Conservation (phyloP, 2,329 filamentous ascomycete species). For the Cytospora mali region DNA sequence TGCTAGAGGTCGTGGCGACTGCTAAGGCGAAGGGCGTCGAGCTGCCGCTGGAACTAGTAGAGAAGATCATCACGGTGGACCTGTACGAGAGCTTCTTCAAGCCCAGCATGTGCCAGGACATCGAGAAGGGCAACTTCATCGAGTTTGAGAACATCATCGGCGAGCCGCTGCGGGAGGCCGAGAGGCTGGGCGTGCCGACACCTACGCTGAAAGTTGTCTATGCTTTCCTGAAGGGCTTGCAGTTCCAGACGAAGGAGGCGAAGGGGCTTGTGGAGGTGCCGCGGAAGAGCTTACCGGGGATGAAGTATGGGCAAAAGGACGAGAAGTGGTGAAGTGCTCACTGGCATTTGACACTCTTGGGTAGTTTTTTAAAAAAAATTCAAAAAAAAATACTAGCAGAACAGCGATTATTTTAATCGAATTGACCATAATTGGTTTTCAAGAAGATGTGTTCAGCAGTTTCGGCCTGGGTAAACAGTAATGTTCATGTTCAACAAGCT, state of each 20-base stretch:
- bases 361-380: too few species aligned
- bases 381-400: neutral
- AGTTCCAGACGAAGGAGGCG: constrained; percentile 49
- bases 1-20: constrained; percentile 53
- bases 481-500: too few species aligned
- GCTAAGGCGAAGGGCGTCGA: constrained; percentile 47
- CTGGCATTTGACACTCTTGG: neutral
- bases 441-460: too few species aligned
- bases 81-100: constrained; percentile 51
- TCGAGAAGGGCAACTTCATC: constrained; percentile 55
- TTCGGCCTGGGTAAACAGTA: too few species aligned
- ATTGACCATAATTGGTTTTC: neutral
- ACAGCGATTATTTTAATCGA: neutral
- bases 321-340: constrained; percentile 9
- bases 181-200: constrained; percentile 49
- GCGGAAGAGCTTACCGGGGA: constrained; percentile 4
- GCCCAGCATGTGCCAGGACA: constrained; percentile 58
- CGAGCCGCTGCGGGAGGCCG: constrained; percentile 57
- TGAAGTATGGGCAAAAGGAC: constrained; percentile 31
- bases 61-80: constrained; percentile 51
- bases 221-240: constrained; percentile 49
- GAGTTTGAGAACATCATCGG: constrained; percentile 60
- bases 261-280: constrained; percentile 42
- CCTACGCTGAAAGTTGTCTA: constrained; percentile 54
- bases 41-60: constrained; percentile 46